Base-by-base conservation (phyloP, 805 yeast species). In the Cyberlindnera maclurae region DNA sequence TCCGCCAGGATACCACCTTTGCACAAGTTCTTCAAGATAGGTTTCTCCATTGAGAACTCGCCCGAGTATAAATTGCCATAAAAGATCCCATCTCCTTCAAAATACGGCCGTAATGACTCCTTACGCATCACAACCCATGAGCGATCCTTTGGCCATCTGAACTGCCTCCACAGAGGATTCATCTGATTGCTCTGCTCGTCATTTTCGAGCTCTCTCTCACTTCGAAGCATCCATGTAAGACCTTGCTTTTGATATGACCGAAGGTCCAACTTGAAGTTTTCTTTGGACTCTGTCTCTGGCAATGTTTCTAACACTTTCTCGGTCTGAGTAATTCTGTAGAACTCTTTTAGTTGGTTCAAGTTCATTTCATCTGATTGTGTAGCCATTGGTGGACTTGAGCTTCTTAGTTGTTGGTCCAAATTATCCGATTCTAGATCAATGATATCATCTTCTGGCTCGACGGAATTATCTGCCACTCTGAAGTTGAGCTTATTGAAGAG, bases 1-100 rank as follows among this genome's bases (percentile, higher is more conserved):
- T 89, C 97, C 0, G 97, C 95, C 12, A 89, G 63, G 15, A 89
- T 83, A 3, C 97, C 97, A 28, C 97, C 97, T 35, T 69, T 67
- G 35, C 80, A 70, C 15, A 71, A 52, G 2, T 79, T 67, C 41
- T 70, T 75, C 30, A 87, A 64, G 11, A 77, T 50, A 1, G 96
- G 97, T 44, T 73, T 76, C 16, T 72, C 70, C 12, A 75, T 49
- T 1, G 90, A 76, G 39, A 90, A 73, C 40, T 83, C 88, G 4
- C 96, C 96, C 39, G 82, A 76, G 54, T 79, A 82, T 41, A 84
- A 58, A 51, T 87, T 88, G 12, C 82, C 88, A 57, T 81, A 89
- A 50, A 89, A 88, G 32, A 52, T 58, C 13, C 50, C 51, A 9
- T 38, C 31, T 6, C 43, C 36, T 15, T 46, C 44, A 29, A 37